phyloP scores from a whole-genome alignment of 164 flowering plant genomes.

The Magnolia changhungtana region DNA sequence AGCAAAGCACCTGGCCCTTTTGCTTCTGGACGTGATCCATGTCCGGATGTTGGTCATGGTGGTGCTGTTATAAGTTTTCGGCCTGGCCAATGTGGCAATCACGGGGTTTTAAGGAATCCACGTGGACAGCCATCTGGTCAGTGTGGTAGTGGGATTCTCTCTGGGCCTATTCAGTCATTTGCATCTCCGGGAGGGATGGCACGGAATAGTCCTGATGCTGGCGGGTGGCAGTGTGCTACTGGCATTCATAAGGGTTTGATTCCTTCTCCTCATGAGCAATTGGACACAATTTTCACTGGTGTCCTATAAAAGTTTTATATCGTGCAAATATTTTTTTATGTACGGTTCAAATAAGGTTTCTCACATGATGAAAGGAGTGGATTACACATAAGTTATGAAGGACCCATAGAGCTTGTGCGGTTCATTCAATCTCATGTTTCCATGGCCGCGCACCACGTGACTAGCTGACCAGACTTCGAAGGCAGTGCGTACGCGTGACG shows the following conservation, averaged over 20 bases:
- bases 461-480: too few species aligned
- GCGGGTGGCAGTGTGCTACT: slow-evolving; percentile 40
- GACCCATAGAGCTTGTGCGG: too few species aligned
- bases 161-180: slow-evolving; percentile 61
- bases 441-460: too few species aligned
- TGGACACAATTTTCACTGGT: too few species aligned
- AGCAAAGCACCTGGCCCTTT: slow-evolving; percentile 47
- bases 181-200: slow-evolving; percentile 54
- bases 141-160: slow-evolving; percentile 52
- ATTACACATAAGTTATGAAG: too few species aligned
- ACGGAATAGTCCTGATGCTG: slow-evolving; percentile 61
- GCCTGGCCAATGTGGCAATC: slow-evolving; percentile 66
- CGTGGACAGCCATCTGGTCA: slow-evolving; percentile 50
- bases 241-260: slow-evolving; percentile 59
- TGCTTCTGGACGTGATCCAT: slow-evolving; percentile 39
- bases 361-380: too few species aligned
- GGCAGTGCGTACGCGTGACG: too few species aligned
- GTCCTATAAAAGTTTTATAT: too few species aligned
- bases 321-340: too few species aligned
- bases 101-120: slow-evolving; percentile 66
- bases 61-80: slow-evolving; percentile 41
- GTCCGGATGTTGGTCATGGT: slow-evolving; percentile 19
- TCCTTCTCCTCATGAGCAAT: slow-evolving; percentile 48
- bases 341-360: too few species aligned
- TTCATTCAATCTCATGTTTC: too few species aligned